Conservation (phyloP, 1,284 basidiomycete genomes). For the Leucoagaricus sp. region DNA sequence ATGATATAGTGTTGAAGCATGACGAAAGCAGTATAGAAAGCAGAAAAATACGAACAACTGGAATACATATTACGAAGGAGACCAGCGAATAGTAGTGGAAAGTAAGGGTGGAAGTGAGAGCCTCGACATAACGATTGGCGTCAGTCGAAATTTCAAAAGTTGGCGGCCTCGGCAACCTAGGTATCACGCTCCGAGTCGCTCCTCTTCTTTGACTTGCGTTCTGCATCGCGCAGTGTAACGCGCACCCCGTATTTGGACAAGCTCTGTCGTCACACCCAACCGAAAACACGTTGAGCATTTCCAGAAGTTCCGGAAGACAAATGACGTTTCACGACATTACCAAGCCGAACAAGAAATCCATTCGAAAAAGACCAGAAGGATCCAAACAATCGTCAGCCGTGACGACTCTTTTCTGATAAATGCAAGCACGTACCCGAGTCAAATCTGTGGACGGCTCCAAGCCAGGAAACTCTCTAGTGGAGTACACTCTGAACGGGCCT, state of each 20-base stretch:
- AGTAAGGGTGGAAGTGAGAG: no score
- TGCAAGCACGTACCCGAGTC: constrained; percentile 36
- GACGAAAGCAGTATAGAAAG: constrained; percentile 1
- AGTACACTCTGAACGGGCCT: constrained; percentile 42
- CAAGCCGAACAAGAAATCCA: neutral
- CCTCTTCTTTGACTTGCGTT: constrained; percentile 33
- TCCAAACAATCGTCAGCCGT: neutral
- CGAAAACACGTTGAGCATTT: neutral
- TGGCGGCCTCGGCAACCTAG: neutral
- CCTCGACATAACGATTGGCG: neutral
- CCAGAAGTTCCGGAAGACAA: neutral
- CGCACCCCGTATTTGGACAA: constrained; percentile 35
- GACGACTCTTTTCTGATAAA: neutral
- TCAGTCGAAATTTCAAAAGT: no score
- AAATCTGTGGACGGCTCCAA: constrained; percentile 42
- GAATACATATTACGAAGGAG: neutral
- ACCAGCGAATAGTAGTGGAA: neutral
- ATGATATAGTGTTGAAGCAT: neutral
- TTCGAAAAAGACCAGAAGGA: neutral
- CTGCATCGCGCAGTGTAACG: constrained; percentile 35
- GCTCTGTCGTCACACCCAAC: constrained; percentile 19
- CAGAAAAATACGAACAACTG: neutral
- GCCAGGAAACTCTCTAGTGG: constrained; percentile 46
- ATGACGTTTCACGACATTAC: neutral
- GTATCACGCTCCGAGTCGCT: constrained; percentile 6